Conservation (phyloP, 148 eudicot species). For the Rhododendron mucronatum region DNA sequence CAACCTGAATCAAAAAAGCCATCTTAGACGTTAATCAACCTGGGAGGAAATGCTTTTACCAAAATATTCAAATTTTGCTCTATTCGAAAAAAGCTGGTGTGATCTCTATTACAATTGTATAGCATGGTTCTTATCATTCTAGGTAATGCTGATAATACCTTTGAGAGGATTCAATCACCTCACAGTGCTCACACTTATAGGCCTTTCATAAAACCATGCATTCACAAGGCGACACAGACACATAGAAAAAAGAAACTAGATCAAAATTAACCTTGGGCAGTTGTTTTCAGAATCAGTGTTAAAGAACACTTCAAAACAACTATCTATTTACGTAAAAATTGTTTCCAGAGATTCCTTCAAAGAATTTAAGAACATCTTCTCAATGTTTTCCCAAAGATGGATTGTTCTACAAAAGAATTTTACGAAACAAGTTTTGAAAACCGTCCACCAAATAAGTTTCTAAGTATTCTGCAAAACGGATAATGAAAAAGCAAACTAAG, state of each 20-base stretch:
- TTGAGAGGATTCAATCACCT: not conserved
- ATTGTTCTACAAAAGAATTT: too few relatives aligned
- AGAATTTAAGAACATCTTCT: not conserved
- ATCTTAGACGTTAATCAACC: not conserved
- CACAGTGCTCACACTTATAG: not conserved
- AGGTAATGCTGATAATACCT: not conserved
- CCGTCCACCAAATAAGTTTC: not conserved
- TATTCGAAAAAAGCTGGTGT: not conserved
- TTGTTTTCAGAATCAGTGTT: not conserved
- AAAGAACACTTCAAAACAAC: not conserved
- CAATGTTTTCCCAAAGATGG: not conserved
- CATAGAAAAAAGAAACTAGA: not conserved
- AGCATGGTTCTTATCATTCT: not conserved
- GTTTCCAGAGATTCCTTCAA: not conserved
- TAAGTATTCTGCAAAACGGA: not conserved
- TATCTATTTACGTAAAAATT: too few relatives aligned
- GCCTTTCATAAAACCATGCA: not conserved
- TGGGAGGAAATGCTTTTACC: not conserved
- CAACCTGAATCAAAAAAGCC: conserved; percentile 50
- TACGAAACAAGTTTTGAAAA: too few relatives aligned
- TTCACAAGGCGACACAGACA: too few relatives aligned
- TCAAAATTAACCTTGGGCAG: not conserved
- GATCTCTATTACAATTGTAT: not conserved
- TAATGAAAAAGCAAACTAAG: not conserved
- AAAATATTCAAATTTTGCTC: not conserved